These are phyloP conservation scores for Globisporangium nagaii DNA, from an alignment of 352 stramenopile species.

Conservation along the genomic window DNA sequence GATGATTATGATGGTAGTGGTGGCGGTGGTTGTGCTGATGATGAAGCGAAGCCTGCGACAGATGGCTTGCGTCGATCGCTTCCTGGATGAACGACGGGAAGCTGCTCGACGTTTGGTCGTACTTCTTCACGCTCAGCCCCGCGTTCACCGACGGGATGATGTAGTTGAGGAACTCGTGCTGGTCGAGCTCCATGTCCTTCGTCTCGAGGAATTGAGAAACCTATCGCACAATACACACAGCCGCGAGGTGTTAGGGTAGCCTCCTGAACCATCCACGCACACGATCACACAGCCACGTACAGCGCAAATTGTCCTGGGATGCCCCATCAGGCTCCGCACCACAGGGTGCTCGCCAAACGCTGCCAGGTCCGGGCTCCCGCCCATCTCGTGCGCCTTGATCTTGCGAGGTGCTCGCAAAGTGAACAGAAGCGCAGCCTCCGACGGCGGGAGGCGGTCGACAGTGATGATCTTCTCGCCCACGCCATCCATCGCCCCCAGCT, in stretches of 20 bases:
- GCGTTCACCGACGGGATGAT: conserved; percentile 79
- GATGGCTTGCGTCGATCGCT: not conserved
- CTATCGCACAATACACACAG: conserved; percentile 7
- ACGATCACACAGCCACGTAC: conserved; percentile 16
- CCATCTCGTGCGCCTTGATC: conserved; percentile 78
- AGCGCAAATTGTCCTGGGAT: conserved; percentile 69
- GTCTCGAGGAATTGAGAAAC: conserved; percentile 78
- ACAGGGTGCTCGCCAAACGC: conserved; percentile 60
- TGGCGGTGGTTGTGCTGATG: conserved; percentile 23
- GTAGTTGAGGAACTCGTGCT: conserved; percentile 76
- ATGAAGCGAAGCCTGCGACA: conserved; percentile 11
- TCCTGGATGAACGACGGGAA: conserved; percentile 9
- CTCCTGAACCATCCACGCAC: no score
- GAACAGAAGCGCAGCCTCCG: conserved; percentile 68
- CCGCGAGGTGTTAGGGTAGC: no score
- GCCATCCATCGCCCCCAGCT: conserved; percentile 72
- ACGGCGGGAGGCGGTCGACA: conserved; percentile 55
- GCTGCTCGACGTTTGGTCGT: conserved; percentile 7
- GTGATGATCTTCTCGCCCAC: conserved; percentile 76
- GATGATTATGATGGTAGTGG: conserved; percentile 10
- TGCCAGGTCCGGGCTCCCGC: conserved; percentile 50
- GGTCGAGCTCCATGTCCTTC: conserved; percentile 81
- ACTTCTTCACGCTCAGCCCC: conserved; percentile 43
- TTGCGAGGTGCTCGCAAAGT: conserved; percentile 68
- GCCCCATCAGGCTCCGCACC: conserved; percentile 51